A percentile compares a stretch with the other conserved stretches of the same genome.
Conservation (phyloP, 805 yeast genomes). For the Starmerella vitae region DNA sequence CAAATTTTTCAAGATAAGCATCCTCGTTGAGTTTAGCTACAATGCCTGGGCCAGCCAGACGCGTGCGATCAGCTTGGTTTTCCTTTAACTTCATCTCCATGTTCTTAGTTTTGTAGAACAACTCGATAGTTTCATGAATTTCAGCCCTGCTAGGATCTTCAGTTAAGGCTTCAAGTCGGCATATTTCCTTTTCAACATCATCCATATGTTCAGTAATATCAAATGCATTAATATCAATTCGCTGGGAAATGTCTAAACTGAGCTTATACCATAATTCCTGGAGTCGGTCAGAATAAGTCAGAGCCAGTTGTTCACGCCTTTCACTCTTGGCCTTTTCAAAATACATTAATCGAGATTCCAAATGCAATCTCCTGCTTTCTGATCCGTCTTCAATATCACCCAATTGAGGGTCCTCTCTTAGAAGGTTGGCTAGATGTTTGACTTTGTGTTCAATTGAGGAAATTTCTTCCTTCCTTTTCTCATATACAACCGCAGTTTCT, state of each 20-base stretch:
- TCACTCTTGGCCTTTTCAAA: slow-evolving; percentile 3
- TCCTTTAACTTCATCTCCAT: slow-evolving; percentile 54
- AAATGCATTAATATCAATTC: neutral
- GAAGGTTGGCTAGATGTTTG: neutral
- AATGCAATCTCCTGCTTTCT: neutral
- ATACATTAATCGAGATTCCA: slow-evolving; percentile 1
- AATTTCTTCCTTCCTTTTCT: neutral
- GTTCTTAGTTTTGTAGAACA: neutral
- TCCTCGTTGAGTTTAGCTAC: slow-evolving; percentile 44
- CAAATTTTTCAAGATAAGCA: slow-evolving; percentile 56
- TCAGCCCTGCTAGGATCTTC: slow-evolving; percentile 6
- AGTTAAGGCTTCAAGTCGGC: slow-evolving; percentile 37
- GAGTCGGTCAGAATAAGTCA: neutral
- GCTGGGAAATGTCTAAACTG: slow-evolving; percentile 1
- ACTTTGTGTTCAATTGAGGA: neutral
- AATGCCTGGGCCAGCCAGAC: slow-evolving; percentile 27
- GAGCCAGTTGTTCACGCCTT: slow-evolving; percentile 2
- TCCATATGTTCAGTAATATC: neutral
- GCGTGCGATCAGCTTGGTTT: slow-evolving; percentile 64
- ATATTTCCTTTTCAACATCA: slow-evolving; percentile 51
- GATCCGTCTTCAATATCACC: neutral
- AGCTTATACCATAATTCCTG: slow-evolving; percentile 7
- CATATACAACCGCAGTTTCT: neutral
- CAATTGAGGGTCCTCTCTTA: neutral
- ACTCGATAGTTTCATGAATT: neutral